Evolutionary conservation across 345 rosid species (phyloP).

Genomic region (Citrus unshiu): DNA sequence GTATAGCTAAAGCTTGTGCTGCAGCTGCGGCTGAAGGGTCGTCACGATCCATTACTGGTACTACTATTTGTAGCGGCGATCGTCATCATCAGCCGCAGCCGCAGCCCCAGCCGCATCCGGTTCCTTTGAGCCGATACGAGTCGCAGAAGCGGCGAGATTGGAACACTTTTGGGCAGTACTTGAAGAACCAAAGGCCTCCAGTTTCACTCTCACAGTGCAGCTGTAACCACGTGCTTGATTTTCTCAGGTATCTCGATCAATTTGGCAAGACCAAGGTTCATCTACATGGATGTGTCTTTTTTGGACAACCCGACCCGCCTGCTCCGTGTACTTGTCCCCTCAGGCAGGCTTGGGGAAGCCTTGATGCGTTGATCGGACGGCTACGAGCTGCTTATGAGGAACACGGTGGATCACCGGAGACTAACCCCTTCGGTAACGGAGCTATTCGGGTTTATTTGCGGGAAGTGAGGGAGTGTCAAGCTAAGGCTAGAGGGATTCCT

Average conservation of each 20-base stretch:
- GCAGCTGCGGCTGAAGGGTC: constrained; percentile 38
- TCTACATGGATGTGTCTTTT: constrained; percentile 62
- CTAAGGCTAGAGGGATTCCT: constrained; percentile 79
- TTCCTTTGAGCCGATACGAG: constrained; percentile 72
- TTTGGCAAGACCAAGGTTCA: constrained; percentile 89
- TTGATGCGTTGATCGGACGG: constrained; percentile 84
- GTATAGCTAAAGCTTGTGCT: constrained; percentile 22
- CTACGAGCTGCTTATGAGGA: constrained; percentile 86
- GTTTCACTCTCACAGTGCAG: constrained; percentile 48
- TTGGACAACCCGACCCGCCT: constrained; percentile 84
- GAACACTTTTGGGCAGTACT: constrained; percentile 85
- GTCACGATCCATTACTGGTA: constrained; percentile 26
- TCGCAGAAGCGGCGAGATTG: constrained; percentile 84
- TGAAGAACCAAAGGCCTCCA: constrained; percentile 71
- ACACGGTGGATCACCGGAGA: constrained; percentile 62
- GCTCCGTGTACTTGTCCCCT: constrained; percentile 82
- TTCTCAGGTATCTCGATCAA: constrained; percentile 73
- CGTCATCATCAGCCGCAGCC: not conserved
- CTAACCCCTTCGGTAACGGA: constrained; percentile 76
- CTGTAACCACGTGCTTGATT: constrained; percentile 67
- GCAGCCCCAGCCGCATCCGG: constrained; percentile 21
- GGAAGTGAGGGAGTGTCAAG: constrained; percentile 78
- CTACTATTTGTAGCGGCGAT: too few relatives aligned
- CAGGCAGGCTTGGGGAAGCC: constrained; percentile 90
- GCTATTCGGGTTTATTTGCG: constrained; percentile 67